Evolutionary conservation across 2,329 filamentous ascomycete genomes (phyloP).

Genomic region (Penicillium corylophilum): DNA sequence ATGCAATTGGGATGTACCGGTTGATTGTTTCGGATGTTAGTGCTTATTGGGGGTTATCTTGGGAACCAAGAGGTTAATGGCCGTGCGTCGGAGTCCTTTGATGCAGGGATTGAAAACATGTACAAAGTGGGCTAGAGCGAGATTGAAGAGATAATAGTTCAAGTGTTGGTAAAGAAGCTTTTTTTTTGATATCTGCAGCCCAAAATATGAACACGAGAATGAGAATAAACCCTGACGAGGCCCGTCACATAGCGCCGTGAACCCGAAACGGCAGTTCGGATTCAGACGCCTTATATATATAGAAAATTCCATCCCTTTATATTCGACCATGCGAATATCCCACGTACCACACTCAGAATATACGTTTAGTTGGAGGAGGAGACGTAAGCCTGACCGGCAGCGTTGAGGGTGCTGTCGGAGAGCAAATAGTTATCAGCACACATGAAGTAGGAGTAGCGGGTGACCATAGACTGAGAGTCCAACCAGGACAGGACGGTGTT

Average conservation of each 20-base stretch:
- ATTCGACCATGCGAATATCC: background rate
- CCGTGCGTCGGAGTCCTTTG: too few relatives aligned
- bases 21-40: too few relatives aligned
- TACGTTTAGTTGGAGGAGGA: background rate
- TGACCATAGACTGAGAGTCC: constrained; percentile 37
- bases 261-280: background rate
- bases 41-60: too few relatives aligned
- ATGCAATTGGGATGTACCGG: too few relatives aligned
- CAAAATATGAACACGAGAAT: background rate
- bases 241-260: background rate
- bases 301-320: background rate
- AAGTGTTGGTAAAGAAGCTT: background rate
- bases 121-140: too few relatives aligned
- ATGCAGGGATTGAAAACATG: too few relatives aligned
- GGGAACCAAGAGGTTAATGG: too few relatives aligned
- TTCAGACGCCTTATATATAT: background rate
- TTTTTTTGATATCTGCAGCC: background rate
- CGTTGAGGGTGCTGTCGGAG: constrained; percentile 25
- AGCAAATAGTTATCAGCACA: constrained; percentile 36
- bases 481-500: constrained; percentile 40
- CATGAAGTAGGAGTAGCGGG: constrained; percentile 46
- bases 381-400: constrained; percentile 32
- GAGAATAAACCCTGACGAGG: background rate
- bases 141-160: too few relatives aligned
- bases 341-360: background rate